Evolutionary conservation across 2,329 filamentous ascomycete genomes (phyloP), one percentile per base, ranked within the genome.

Genomic region (Xylariomycetidae sp.): DNA sequence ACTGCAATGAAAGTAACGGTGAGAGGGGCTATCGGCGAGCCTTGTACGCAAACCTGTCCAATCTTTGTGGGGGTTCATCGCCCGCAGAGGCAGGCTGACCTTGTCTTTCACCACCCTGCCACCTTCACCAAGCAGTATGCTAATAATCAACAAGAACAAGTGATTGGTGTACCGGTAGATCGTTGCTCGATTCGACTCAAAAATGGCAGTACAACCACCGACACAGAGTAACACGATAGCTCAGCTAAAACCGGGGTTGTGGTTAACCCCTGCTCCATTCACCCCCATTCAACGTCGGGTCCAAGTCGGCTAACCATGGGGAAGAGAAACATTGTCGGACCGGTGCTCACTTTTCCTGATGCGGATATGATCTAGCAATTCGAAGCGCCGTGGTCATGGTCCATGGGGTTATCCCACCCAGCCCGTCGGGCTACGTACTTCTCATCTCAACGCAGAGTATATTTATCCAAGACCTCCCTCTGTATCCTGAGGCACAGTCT

Each of bases 381-480:
- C 27, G 25, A 37, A 37, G 30, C 40, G 29, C 34, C 34, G 13
- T 38, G n/a, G n/a, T n/a, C n/a, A n/a, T n/a, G n/a, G n/a, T n/a
- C n/a, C n/a, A n/a, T 19, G 16, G 31, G 16, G 7, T 25, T n/a
- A 20, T 16, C 16, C 20, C 36, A 30, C 32, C 40, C 33, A 40
- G 25, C 19, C 36, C 27, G 25, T 33, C 35, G 29, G 35, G 28
- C 17, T 19, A 25, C 16, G 30, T 27, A 25, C 18, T 27, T 34
- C 19, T 34, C 9, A 23, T 18, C 25, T n/a, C n/a, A n/a, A n/a
- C n/a, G 36, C 16, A 12, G 32, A 27, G 15, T 7, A 25, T 30
- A 12, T 20, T 13, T 20, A 4, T 18, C 25, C 18, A 11, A n/a
- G 18, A 11, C 7, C 19, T 11, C 23, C n/a, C 3, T 23, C 15